Conservation (phyloP, 768 basidiomycete species). For the Mycena metata region DNA sequence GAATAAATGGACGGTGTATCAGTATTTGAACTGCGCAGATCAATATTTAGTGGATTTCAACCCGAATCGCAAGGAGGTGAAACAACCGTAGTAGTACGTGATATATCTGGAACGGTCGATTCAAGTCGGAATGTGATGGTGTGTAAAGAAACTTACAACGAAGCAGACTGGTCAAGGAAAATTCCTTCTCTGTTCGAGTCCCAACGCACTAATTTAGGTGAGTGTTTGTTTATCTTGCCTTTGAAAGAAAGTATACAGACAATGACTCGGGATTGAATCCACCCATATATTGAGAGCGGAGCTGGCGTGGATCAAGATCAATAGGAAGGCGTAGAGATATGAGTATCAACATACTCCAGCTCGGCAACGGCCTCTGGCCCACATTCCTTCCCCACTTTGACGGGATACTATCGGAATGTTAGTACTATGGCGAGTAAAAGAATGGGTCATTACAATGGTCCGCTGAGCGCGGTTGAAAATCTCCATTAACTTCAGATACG, state of each 20-base stretch:
- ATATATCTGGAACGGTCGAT: slow-evolving; percentile 39
- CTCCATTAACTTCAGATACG: slow-evolving; percentile 22
- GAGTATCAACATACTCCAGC: slow-evolving; percentile 23
- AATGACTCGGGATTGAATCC: slow-evolving; percentile 62
- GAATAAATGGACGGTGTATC: slow-evolving; percentile 63
- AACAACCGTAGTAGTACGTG: slow-evolving; percentile 51
- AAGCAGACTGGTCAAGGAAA: slow-evolving; percentile 30
- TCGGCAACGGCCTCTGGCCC: slow-evolving; percentile 17
- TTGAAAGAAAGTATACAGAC: slow-evolving; percentile 34
- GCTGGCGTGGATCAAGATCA: slow-evolving; percentile 9
- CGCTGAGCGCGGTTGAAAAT: slow-evolving; percentile 19
- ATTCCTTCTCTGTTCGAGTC: slow-evolving; percentile 51
- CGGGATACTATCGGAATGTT: slow-evolving; percentile 10
- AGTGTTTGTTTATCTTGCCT: too few relatives aligned
- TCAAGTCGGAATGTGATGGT: background rate
- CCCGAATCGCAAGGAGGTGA: background rate
- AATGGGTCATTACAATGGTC: slow-evolving; percentile 1
- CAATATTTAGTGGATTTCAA: slow-evolving; percentile 1
- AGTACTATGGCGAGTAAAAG: background rate
- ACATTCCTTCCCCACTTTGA: slow-evolving; percentile 10
- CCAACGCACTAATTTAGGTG: slow-evolving; percentile 48
- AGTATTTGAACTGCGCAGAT: slow-evolving; percentile 49
- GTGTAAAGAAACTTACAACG: slow-evolving; percentile 7
- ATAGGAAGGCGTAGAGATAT: slow-evolving; percentile 28
- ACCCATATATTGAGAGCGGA: slow-evolving; percentile 75